Evolutionary conservation across 768 basidiomycete genomes (phyloP), one percentile per base, ranked within the genome.

Genomic region (Tulasnella sp.): DNA sequence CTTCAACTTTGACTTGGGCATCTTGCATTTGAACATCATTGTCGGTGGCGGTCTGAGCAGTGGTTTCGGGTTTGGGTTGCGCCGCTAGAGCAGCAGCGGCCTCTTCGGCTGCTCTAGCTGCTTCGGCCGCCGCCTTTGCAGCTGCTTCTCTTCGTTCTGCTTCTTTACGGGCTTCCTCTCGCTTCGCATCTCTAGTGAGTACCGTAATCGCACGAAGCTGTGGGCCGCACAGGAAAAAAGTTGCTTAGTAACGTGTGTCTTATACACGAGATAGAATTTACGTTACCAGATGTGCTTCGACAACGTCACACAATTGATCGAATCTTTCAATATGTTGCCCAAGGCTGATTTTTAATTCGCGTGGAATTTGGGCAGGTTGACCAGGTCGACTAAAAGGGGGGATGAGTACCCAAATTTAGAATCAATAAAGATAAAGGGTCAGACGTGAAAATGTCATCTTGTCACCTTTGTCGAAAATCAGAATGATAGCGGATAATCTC

Each of bases 321-420:
- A 81, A 88, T 59, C 75, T 80, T 61, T 87, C 83, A 3, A 86
- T 68, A 59, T 85, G 83, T 32, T 75, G 75, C 13, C 83, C 79
- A 29, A 89, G 69, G 15, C 80, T 71, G 3, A 76, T 67, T 3
- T 74, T 77, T 10, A 86, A 61, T 20, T 78, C 76, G 8, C 83
- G 83, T 22, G 85, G 83, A 52, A 71, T 64, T 3, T 73, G 70
- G 2, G 75, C 72, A 58, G 79, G 70, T 44, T 72, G 72, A 43
- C 72, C n/a, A n/a, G 68, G 39, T 85, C 72, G 9, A 72, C 74
- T n/a, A n/a, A n/a, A n/a, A n/a, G n/a, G n/a, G n/a, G n/a, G n/a
- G n/a, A n/a, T n/a, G n/a, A n/a, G n/a, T n/a, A n/a, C 37, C 83
- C 85, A 50, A 6, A 22, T n/a, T 4, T 29, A 9, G 24, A 19